Conservation (phyloP, 164 flowering plant genomes). For the Houttuynia cordata region DNA sequence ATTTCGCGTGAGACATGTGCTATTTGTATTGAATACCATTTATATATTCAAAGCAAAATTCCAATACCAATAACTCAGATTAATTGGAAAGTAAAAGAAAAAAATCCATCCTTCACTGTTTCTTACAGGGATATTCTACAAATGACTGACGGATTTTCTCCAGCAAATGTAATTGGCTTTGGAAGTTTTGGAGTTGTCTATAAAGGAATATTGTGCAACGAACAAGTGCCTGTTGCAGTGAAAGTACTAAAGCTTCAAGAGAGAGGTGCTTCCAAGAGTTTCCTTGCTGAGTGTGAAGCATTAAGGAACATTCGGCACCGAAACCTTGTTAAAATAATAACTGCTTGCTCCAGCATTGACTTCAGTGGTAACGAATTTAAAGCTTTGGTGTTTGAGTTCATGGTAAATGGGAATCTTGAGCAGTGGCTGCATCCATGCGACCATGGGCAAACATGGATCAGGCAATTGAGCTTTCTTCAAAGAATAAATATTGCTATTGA, state of each 20-base stretch:
- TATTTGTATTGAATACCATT: too few species aligned
- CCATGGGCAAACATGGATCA: neutral
- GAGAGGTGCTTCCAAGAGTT: conserved; percentile 14
- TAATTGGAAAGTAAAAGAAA: too few species aligned
- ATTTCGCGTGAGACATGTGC: too few species aligned
- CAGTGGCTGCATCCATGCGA: conserved; percentile 11
- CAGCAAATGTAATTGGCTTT: conserved; percentile 7
- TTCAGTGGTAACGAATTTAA: conserved; percentile 12
- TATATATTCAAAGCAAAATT: too few species aligned
- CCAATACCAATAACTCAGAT: too few species aligned
- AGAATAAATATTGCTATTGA: too few species aligned
- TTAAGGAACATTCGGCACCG: conserved; percentile 6
- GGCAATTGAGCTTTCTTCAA: conserved; percentile 9
- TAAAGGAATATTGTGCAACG: conserved; percentile 3
- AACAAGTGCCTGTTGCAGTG: conserved; percentile 4
- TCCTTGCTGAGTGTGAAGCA: conserved; percentile 13
- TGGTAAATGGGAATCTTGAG: conserved; percentile 17
- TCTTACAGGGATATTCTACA: conserved; percentile 9
- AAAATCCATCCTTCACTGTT: neutral
- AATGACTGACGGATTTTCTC: conserved; percentile 10
- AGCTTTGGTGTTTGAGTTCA: conserved; percentile 11
- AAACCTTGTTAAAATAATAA: conserved; percentile 12
- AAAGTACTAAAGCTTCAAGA: conserved; percentile 15
- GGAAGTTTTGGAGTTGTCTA: conserved; percentile 14
- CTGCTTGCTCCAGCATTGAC: conserved; percentile 12